Conservation (phyloP, 1,139 yeast genomes). For the Lodderomyces margitis region DNA sequence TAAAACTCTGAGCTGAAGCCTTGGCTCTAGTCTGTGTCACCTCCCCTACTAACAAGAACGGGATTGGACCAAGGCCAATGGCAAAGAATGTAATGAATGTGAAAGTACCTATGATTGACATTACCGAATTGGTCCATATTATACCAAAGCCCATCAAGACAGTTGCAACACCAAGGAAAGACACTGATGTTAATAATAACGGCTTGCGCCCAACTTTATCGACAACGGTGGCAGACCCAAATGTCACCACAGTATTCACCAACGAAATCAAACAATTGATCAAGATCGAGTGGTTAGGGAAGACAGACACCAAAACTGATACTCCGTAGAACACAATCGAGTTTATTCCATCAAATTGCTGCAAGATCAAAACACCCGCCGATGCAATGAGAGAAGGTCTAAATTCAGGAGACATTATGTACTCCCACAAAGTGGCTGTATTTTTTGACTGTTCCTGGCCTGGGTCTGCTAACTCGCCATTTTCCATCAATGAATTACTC, state of each 20-base stretch:
- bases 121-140: slow-evolving; percentile 40
- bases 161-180: slow-evolving; percentile 68
- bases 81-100: slow-evolving; percentile 83
- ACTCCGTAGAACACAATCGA: slow-evolving; percentile 92
- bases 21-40: slow-evolving; percentile 77
- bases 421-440: slow-evolving; percentile 31
- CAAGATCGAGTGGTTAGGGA: slow-evolving; percentile 67
- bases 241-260: slow-evolving; percentile 71
- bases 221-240: slow-evolving; percentile 66
- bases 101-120: slow-evolving; percentile 67
- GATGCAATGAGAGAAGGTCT: slow-evolving; percentile 62
- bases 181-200: slow-evolving; percentile 60
- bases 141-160: slow-evolving; percentile 68
- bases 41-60: slow-evolving; percentile 86
- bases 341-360: slow-evolving; percentile 91
- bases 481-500: slow-evolving; percentile 15
- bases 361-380: slow-evolving; percentile 75
- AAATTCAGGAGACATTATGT: slow-evolving; percentile 52
- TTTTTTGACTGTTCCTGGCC: slow-evolving; percentile 9
- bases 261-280: slow-evolving; percentile 75
- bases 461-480: slow-evolving; percentile 13
- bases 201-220: slow-evolving; percentile 79
- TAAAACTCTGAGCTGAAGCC: slow-evolving; percentile 89
- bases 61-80: slow-evolving; percentile 91
- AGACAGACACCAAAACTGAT: slow-evolving; percentile 62